A percentile compares a stretch with the other conserved stretches of the same genome.
phyloP scores from a whole-genome alignment of 805 yeast species.

The Suhomyces pyralidae region DNA sequence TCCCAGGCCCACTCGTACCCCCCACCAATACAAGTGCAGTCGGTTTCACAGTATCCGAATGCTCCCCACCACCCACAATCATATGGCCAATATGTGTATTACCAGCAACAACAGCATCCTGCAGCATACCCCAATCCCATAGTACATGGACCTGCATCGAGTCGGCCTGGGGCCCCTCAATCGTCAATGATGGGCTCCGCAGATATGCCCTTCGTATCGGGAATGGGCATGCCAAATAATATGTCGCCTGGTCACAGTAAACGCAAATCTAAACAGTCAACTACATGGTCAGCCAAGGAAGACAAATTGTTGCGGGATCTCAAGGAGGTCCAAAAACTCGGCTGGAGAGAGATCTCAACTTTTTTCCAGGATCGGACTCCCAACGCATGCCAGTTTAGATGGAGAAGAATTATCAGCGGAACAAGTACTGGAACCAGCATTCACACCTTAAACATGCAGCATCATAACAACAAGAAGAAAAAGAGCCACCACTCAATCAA shows the following conservation, averaged over 20 bases:
- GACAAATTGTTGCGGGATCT: conserved; percentile 68
- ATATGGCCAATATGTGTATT: conserved; percentile 1
- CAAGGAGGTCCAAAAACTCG: conserved; percentile 78
- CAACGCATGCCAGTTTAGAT: conserved; percentile 58
- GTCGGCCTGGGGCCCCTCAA: neutral
- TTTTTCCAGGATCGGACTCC: conserved; percentile 81
- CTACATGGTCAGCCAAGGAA: conserved; percentile 77
- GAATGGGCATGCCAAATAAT: conserved; percentile 1
- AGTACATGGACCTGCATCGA: neutral
- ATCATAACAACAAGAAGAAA: conserved; percentile 8
- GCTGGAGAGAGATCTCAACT: conserved; percentile 85
- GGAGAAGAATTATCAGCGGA: conserved; percentile 64
- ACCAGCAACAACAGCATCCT: conserved; percentile 1
- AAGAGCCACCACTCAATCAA: conserved; percentile 28
- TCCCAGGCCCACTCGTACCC: conserved; percentile 1
- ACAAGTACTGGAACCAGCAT: conserved; percentile 11
- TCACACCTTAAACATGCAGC: neutral
- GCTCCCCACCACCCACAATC: neutral
- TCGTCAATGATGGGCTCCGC: neutral
- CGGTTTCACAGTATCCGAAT: neutral
- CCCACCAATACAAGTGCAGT: neutral
- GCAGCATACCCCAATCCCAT: neutral
- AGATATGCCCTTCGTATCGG: conserved; percentile 2
- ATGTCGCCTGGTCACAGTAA: conserved; percentile 3
- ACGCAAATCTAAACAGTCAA: conserved; percentile 31